Evolutionary conservation across 23 red algal species (phyloP).

Genomic region (Gracilaria vermiculophylla): DNA sequence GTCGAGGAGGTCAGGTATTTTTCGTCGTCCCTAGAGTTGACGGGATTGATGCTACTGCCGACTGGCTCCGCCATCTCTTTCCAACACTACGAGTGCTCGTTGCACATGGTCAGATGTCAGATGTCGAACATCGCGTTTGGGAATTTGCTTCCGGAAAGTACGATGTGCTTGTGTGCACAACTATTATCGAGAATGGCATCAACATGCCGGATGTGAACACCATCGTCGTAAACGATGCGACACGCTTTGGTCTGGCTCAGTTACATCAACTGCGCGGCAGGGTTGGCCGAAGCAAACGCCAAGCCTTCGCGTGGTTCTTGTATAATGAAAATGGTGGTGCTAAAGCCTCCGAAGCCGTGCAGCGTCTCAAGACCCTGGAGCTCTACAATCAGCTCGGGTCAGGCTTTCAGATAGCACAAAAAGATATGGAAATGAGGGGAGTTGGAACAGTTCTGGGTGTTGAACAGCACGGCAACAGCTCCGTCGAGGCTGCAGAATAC

Average conservation of each 20-base stretch:
- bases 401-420: constrained; percentile 88
- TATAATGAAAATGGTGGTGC: constrained; percentile 11
- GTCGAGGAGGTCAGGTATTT: constrained; percentile 88
- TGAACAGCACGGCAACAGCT: constrained; percentile 80
- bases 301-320: constrained; percentile 79
- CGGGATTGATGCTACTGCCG: constrained; percentile 55
- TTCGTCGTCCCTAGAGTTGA: constrained; percentile 88
- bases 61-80: constrained; percentile 61
- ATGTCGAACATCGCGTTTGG: constrained; percentile 82
- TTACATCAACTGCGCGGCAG: constrained; percentile 97
- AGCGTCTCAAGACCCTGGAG: constrained; percentile 52
- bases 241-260: constrained; percentile 86
- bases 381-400: constrained; percentile 53
- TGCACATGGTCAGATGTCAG: constrained; percentile 69
- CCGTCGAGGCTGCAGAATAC: constrained; percentile 66
- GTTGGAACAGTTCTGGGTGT: constrained; percentile 86
- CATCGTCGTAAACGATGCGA: constrained; percentile 81
- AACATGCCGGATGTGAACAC: constrained; percentile 95
- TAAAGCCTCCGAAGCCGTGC: background rate
- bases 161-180: constrained; percentile 89
- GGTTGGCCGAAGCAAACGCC: constrained; percentile 77
- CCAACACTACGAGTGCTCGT: constrained; percentile 65
- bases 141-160: constrained; percentile 71
- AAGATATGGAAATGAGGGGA: constrained; percentile 97
- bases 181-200: constrained; percentile 97